Conservation (phyloP, 1,139 yeast genomes). For the Yamadazyma taylorii region DNA sequence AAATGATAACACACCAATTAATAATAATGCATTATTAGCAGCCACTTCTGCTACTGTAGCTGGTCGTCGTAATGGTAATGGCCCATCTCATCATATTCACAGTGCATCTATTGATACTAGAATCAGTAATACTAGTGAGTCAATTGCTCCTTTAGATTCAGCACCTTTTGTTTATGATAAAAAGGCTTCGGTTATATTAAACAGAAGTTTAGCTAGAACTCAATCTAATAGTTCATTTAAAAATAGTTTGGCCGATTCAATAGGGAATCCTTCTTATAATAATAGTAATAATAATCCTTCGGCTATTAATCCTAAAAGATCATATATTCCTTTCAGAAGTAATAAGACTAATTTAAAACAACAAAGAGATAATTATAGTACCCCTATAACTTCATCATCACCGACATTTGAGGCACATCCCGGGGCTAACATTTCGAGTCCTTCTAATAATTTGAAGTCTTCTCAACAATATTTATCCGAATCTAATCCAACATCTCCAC, state of each 20-base stretch:
- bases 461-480: slow-evolving; percentile 10
- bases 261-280: slow-evolving; percentile 25
- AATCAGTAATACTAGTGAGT: slow-evolving; percentile 32
- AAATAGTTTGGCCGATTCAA: slow-evolving; percentile 67
- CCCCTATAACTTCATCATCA: slow-evolving; percentile 25
- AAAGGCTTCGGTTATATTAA: slow-evolving; percentile 72
- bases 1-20: slow-evolving; percentile 14
- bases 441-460: slow-evolving; percentile 6
- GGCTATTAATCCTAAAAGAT: slow-evolving; percentile 27
- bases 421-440: slow-evolving; percentile 7
- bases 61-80: slow-evolving; percentile 7
- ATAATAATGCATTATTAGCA: slow-evolving; percentile 5
- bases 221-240: slow-evolving; percentile 77
- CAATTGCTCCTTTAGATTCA: slow-evolving; percentile 57
- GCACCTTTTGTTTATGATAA: slow-evolving; percentile 81
- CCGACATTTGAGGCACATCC: slow-evolving; percentile 23
- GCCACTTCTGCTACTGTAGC: too few species aligned
- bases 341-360: slow-evolving; percentile 24
- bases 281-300: slow-evolving; percentile 17
- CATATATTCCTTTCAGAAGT: slow-evolving; percentile 47
- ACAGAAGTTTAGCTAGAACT: slow-evolving; percentile 71
- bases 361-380: slow-evolving; percentile 20
- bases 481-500: slow-evolving; percentile 4
- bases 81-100: slow-evolving; percentile 35
- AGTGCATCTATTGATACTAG: slow-evolving; percentile 53